phyloP scores from a whole-genome alignment of 2,329 filamentous ascomycete genomes.

The Xylariaceae sp. region DNA sequence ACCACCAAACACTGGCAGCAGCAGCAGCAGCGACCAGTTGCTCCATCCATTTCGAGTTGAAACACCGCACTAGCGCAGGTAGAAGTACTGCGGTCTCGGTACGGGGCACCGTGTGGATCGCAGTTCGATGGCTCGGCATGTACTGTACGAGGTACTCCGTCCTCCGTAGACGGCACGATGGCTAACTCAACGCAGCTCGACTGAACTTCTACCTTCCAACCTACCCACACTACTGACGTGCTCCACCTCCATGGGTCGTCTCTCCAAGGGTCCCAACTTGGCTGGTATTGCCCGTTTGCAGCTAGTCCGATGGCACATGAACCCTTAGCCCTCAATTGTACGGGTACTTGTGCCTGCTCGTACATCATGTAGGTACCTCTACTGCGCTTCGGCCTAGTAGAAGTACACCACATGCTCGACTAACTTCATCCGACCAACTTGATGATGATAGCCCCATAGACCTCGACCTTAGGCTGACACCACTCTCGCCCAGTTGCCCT shows the following conservation, averaged over 20 bases:
- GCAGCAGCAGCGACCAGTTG: background rate
- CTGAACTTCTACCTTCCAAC: background rate
- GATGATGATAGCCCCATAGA: background rate
- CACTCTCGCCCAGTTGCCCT: background rate
- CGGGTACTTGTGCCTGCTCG: too few species aligned
- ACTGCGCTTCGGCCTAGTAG: background rate
- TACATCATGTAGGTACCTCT: background rate
- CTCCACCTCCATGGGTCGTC: background rate
- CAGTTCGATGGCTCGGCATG: too few species aligned
- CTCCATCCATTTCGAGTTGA: background rate
- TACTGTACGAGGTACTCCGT: background rate
- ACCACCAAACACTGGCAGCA: background rate
- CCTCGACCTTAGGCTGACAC: background rate
- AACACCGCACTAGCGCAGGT: background rate
- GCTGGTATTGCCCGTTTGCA: background rate
- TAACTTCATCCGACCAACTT: background rate
- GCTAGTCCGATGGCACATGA: conserved; percentile 9
- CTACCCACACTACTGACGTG: background rate
- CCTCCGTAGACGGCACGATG: background rate
- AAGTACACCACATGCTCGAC: background rate
- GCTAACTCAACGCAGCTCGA: background rate
- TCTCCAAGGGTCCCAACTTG: too few species aligned
- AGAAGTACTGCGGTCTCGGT: background rate
- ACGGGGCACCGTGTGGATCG: background rate
- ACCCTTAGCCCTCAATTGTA: background rate